Evolutionary conservation across 75 land plant genomes (phyloP).

Genomic region (Picea glauca): DNA sequence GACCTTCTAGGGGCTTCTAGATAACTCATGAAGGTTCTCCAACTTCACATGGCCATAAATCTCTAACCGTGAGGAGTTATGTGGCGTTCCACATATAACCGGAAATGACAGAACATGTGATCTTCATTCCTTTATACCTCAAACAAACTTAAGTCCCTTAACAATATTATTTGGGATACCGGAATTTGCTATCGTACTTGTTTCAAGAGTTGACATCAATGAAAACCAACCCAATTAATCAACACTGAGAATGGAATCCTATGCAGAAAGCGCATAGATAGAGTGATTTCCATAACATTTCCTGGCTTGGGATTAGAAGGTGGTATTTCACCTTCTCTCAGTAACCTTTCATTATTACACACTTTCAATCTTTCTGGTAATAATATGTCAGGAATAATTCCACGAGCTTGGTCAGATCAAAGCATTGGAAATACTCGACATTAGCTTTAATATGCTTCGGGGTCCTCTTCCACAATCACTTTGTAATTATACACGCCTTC

Average conservation of each 20-base stretch:
- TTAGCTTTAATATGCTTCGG: background rate
- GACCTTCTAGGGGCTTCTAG: too few relatives aligned
- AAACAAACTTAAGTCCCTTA: too few relatives aligned
- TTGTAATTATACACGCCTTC: background rate
- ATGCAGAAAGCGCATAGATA: background rate
- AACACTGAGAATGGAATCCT: background rate
- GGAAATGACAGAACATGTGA: too few relatives aligned
- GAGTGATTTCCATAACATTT: background rate
- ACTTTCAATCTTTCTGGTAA: constrained; percentile 19
- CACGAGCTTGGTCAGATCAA: constrained; percentile 15
- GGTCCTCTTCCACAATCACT: constrained; percentile 9
- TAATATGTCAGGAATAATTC: constrained; percentile 16
- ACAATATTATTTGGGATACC: too few relatives aligned
- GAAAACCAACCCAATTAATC: too few relatives aligned
- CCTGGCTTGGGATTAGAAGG: constrained; percentile 6
- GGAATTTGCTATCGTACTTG: too few relatives aligned
- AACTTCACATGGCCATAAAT: too few relatives aligned
- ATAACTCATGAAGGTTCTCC: too few relatives aligned
- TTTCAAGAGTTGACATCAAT: too few relatives aligned
- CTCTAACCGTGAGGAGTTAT: too few relatives aligned
- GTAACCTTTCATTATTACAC: constrained; percentile 10
- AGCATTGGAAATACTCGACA: constrained; percentile 6
- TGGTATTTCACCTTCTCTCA: constrained; percentile 8
- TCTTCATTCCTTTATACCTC: too few relatives aligned
- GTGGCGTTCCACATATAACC: too few relatives aligned